Base-by-base conservation (phyloP, 192 early-diverging fungal species). In the Mortierella claussenii region DNA sequence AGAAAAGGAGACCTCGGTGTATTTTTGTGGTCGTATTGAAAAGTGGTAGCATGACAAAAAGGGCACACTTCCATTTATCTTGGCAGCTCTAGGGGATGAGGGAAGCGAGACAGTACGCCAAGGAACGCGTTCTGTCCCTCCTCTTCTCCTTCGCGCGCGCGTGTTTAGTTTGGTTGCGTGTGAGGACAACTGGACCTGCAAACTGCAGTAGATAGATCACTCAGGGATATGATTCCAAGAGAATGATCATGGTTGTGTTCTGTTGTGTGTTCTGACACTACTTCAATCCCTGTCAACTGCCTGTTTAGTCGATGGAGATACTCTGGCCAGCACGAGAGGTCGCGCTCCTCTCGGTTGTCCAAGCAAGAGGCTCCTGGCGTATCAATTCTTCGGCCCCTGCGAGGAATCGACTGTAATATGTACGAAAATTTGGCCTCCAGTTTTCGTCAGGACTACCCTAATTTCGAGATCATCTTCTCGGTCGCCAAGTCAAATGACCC, bases 361-460 rank as follows among this genome's bases (percentile, higher is more conserved):
- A 50, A 62, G n/a, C 52, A 75, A 24, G 49, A 81, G 26, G 81
- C 65, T n/a, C 94, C 94, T 3, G 91, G 90, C 9, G 96, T 99
- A 18, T 89, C 97, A 0, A 94, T 99, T 53, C 83, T 99, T 60
- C 86, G 96, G 4, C 97, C 97, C 12, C 75, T 99, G 8, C 98
- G 98, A 65, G 97, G 97, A 20, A 68, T 96, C 18, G 97, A 99
- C 68, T 76, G 79, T 43, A 91, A 95, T 69, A 79, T 98, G 78
- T 68, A 80, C 17, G 90, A 88, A 23, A 97, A 96, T 63, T 82
- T 99, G 26, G 82, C 82, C 28, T 95, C 95, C 7, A 90, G 92
- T 27, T 97, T 99, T 74, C 54, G 69, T 23, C 95, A 96, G 55
- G 80, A 88, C 42, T 99, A 99, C 79, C 94, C 95, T 4, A 70